Conservation (phyloP, 176 grass and related monocot genomes). For the Bonia amplexicaulis region DNA sequence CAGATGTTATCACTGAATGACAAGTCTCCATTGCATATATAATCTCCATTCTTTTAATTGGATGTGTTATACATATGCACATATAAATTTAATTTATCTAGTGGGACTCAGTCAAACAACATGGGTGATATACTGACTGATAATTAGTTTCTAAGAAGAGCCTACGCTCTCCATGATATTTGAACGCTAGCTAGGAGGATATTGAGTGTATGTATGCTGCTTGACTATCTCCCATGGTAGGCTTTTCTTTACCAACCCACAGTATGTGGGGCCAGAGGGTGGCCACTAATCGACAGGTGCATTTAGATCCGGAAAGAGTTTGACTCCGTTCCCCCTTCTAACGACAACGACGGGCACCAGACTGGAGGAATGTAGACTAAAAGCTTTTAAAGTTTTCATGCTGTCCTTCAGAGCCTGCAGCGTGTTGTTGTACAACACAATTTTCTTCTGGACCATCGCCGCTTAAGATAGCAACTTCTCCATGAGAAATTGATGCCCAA, state of each 20-base stretch:
- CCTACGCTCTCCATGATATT: neutral
- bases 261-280: too few relatives aligned
- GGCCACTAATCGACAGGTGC: neutral
- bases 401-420: neutral
- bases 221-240: neutral
- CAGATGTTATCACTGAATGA: too few relatives aligned
- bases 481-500: neutral
- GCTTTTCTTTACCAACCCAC: neutral
- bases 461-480: neutral
- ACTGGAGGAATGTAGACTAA: neutral
- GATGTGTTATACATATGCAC: too few relatives aligned
- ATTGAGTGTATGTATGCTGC: neutral
- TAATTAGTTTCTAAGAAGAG: neutral
- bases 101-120: too few relatives aligned
- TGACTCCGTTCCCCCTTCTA: neutral
- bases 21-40: too few relatives aligned
- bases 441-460: neutral
- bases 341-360: neutral
- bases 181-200: neutral
- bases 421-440: neutral
- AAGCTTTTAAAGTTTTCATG: neutral
- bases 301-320: neutral
- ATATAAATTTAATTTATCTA: too few relatives aligned
- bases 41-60: too few relatives aligned
- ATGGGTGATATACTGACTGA: neutral